These are phyloP conservation scores for Wolfiporia cocos DNA, from an alignment of 1,284 basidiomycete genomes.

Conservation along the genomic window DNA sequence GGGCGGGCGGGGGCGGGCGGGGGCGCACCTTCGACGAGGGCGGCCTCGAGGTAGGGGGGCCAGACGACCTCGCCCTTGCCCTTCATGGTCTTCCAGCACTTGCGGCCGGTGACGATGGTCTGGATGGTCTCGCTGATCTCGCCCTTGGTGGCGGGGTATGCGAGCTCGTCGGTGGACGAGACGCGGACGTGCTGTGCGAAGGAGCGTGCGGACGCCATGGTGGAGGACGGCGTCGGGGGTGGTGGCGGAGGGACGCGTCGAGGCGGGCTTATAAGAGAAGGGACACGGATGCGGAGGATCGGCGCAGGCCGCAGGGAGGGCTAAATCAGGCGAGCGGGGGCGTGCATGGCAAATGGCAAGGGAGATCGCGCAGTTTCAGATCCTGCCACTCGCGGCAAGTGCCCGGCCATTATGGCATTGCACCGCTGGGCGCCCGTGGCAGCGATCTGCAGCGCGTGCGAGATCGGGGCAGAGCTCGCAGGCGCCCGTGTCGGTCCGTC, in stretches of 20 bases:
- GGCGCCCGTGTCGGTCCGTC: too few species aligned
- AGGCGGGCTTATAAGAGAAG: too few species aligned
- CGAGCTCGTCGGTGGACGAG: conserved; percentile 27
- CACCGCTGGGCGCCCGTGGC: too few species aligned
- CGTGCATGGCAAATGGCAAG: too few species aligned
- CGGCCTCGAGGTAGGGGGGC: conserved; percentile 71
- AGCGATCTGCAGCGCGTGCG: too few species aligned
- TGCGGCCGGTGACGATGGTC: conserved; percentile 59
- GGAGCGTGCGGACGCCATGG: conserved; percentile 15
- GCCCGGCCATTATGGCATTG: too few species aligned
- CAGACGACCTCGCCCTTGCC: conserved; percentile 65
- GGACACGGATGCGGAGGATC: conserved; percentile 4
- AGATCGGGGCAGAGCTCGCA: too few species aligned
- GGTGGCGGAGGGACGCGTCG: too few species aligned
- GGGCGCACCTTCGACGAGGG: conserved; percentile 59
- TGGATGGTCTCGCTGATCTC: conserved; percentile 32
- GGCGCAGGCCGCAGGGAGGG: too few species aligned
- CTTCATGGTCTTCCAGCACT: conserved; percentile 68
- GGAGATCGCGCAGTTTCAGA: too few species aligned
- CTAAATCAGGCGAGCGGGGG: too few species aligned
- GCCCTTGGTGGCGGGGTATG: conserved; percentile 22
- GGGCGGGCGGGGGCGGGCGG: neutral
- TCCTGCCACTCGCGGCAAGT: too few species aligned
- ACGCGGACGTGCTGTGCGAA: conserved; percentile 25
- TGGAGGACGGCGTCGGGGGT: neutral